These are phyloP conservation scores for Caryopteris hybrid DNA, from an alignment of 305 asterid species.

Conservation along the genomic window DNA sequence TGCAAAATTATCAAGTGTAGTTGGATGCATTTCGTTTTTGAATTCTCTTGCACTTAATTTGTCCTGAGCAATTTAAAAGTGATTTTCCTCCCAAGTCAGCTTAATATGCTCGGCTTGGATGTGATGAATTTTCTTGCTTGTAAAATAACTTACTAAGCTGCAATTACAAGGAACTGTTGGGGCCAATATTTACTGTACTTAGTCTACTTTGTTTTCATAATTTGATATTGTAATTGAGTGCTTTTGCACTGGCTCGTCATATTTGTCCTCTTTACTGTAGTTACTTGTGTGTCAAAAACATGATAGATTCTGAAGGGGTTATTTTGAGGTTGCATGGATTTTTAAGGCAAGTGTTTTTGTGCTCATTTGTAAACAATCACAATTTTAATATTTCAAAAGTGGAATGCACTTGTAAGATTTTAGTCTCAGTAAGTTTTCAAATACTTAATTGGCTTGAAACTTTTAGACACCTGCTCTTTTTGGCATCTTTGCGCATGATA, in stretches of 20 bases:
- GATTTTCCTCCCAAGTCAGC: too few relatives aligned
- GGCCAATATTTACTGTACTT: neutral
- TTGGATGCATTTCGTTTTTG: too few relatives aligned
- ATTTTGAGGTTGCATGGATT: neutral
- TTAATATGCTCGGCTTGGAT: neutral
- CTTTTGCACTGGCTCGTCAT: neutral
- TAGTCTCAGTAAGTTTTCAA: neutral
- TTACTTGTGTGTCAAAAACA: too few relatives aligned
- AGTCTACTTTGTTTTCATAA: too few relatives aligned
- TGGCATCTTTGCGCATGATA: conserved; percentile 12
- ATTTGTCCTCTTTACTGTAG: too few relatives aligned
- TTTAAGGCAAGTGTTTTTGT: neutral
- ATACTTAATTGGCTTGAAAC: neutral
- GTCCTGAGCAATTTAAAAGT: too few relatives aligned
- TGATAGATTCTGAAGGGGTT: neutral
- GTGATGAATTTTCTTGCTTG: neutral
- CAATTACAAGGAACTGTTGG: neutral
- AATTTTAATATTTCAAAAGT: neutral
- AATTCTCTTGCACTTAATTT: too few relatives aligned
- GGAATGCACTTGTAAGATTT: neutral
- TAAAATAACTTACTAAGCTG: neutral
- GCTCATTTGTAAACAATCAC: neutral
- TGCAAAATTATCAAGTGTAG: too few relatives aligned
- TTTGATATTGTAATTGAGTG: neutral
- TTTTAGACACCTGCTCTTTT: neutral